Evolutionary conservation across 2,329 filamentous ascomycete species (phyloP).

Genomic region (Diplodia corticola): DNA sequence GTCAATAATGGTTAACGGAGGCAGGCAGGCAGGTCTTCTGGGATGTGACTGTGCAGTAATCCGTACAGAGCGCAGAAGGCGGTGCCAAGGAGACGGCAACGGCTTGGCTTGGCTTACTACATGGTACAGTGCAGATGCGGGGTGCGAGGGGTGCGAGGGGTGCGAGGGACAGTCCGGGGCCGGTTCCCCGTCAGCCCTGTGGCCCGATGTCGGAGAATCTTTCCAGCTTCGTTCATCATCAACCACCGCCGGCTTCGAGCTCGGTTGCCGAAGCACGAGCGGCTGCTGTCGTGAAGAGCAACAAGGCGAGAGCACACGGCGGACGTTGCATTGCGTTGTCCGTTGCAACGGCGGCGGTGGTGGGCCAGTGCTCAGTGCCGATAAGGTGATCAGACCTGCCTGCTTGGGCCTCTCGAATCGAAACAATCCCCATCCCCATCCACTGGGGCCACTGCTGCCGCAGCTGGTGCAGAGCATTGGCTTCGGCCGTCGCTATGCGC

Average conservation of each 20-base stretch:
- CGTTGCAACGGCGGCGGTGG: neutral
- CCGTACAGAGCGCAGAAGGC: neutral
- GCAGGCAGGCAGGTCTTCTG: neutral
- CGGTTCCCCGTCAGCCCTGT: conserved; percentile 7
- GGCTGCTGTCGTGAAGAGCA: neutral
- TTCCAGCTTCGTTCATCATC: neutral
- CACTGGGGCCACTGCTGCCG: neutral
- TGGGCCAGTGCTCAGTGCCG: conserved; percentile 3
- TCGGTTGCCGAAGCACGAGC: too few species aligned
- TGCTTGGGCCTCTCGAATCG: neutral
- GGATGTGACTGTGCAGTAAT: neutral
- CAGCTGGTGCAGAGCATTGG: neutral
- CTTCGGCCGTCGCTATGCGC: conserved; percentile 1
- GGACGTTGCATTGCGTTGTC: conserved; percentile 4
- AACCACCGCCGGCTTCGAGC: too few species aligned
- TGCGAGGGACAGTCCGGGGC: conserved; percentile 2
- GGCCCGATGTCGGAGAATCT: conserved; percentile 8
- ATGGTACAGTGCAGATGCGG: conserved; percentile 2
- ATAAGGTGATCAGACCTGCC: neutral
- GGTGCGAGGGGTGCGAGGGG: neutral
- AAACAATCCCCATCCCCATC: too few species aligned
- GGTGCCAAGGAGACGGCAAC: neutral
- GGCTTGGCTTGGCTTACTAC: too few species aligned
- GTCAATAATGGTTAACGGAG: neutral
- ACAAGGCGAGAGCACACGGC: neutral